Base-by-base conservation (phyloP, 2,329 filamentous ascomycete species). In the Colletotrichum filicis region DNA sequence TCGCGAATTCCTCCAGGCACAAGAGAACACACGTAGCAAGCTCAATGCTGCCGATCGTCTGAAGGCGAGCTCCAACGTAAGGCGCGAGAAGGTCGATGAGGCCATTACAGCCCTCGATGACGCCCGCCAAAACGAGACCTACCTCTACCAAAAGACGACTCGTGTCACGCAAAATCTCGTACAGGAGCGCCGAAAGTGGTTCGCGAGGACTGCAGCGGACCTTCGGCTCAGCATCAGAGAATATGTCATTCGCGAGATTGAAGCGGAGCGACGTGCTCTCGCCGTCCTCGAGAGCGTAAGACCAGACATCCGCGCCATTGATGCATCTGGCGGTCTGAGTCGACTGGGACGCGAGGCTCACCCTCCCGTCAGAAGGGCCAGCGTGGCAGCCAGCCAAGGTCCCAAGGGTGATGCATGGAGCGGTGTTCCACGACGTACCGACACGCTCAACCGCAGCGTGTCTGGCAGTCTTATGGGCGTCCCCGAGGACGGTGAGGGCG, bases 361-460 rank as follows among this genome's bases (percentile, higher is more conserved):
- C 81, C 96, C 97, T 2, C 85, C 92, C 5, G 82, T 86, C 73
- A 91, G 97, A 67, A 91, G 96, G 74, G 84, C 92, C 30, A 96
- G 91, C 82, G 84, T 98, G 76, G 94, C 94, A 19, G 94, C 94
- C 59, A 97, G 94, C 78, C 97, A 99, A 83, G 97, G 97, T 0
- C 96, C 97, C 62, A 97, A 97, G 85, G 97, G 97, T n/a, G 97
- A 99, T 82, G 93, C 97, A 19, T 99, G 97, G 97, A 98, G 95
- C 78, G 97, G 97, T 71, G 95, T 98, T 32, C 94, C 95, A 46
- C 90, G 97, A 74, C 90, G 94, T 68, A 91, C 92, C 35, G 94
- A 97, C 77, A 92, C 92, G n/a, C 84, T 95, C 68, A 93, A 90
- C 79, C 89, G 95, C 77, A 95, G 92, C 80, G 88, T 95, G 76